Base-by-base conservation (phyloP, 164 flowering plant species). In the Cinnamomum chago region DNA sequence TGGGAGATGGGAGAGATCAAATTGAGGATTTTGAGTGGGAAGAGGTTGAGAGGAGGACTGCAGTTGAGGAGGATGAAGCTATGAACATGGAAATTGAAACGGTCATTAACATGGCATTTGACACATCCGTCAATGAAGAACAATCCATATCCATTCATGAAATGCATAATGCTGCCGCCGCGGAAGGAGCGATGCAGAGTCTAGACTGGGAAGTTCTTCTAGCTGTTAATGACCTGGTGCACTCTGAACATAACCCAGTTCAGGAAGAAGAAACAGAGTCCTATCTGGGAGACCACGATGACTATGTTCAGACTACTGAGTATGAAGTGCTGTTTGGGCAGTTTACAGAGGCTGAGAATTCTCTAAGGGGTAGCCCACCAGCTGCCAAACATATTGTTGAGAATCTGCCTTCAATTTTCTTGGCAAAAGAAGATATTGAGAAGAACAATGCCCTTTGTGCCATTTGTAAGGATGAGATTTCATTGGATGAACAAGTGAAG, bases 1-100 rank as follows among this genome's bases (percentile, higher is more conserved):
- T 90, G 81, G 92, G 89, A 33, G 91, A 88, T 78, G 85, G 75
- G 17, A 78, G 82, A 28, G 82, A 77, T 1, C 24, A 67, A 0
- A 80, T 76, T 76, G 92, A 86, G 27, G 96, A 90, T 69, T 88
- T 87, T 27, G 95, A 91, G 82, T 93, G 98, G 96, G 98, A 91
- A 79, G 94, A 90, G 76, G 88, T 93, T 5, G 90, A 88, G 68
- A 88, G 71, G 3, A 62, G 84, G 55, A 55, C n/a, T 20, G 77
- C 79, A 5, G 30, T 76, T n/a, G 91, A 88, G 30, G 92, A 88
- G 80, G 79, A 90, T 65, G 92, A 90, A 23, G 82, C 84, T 62
- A 47, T 86, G 66, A 86, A 79, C 50, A 76, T 87, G 85, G 75
- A 78, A 55, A 72, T 83, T 18, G 90, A 85, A 72, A 81, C 28